Conservation (phyloP, 2,329 filamentous ascomycete species). For the Alternaria atra region DNA sequence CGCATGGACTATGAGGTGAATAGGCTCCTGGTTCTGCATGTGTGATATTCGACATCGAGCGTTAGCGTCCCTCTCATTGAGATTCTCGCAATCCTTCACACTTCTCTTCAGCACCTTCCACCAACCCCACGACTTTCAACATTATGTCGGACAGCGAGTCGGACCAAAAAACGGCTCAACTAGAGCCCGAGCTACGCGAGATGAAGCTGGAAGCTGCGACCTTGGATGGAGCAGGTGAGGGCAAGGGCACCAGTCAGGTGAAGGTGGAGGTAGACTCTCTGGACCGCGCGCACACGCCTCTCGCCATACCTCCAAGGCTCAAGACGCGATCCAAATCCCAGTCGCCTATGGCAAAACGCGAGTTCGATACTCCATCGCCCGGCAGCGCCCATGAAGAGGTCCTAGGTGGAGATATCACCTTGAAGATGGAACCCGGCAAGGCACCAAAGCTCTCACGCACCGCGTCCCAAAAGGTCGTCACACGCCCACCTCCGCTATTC, state of each 20-base stretch:
- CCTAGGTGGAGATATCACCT: slow-evolving; percentile 67
- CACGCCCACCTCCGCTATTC: slow-evolving; percentile 73
- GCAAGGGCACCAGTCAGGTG: slow-evolving; percentile 30
- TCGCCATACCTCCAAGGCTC: slow-evolving; percentile 36
- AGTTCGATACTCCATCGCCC: slow-evolving; percentile 48
- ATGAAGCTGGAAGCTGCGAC: slow-evolving; percentile 55
- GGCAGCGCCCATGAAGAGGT: slow-evolving; percentile 60
- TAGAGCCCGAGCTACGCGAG: slow-evolving; percentile 56
- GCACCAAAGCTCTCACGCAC: slow-evolving; percentile 78
- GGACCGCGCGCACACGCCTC: slow-evolving; percentile 39
- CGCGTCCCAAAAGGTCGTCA: slow-evolving; percentile 72
- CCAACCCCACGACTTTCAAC: slow-evolving; percentile 22
- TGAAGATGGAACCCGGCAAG: slow-evolving; percentile 70
- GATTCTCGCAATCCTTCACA: slow-evolving; percentile 16
- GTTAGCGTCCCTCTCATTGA: slow-evolving; percentile 24
- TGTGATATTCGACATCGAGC: slow-evolving; percentile 26
- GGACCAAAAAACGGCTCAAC: slow-evolving; percentile 46
- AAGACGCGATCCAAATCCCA: slow-evolving; percentile 44
- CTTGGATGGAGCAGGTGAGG: slow-evolving; percentile 23
- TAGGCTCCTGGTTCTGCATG: slow-evolving; percentile 37
- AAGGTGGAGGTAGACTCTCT: slow-evolving; percentile 35
- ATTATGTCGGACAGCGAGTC: slow-evolving; percentile 52
- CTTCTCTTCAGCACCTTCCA: slow-evolving; percentile 21
- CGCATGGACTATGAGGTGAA: slow-evolving; percentile 32
- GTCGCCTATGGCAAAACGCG: slow-evolving; percentile 43